phyloP scores from a whole-genome alignment of 2,329 filamentous ascomycete species.

The Exophiala bonariae region DNA sequence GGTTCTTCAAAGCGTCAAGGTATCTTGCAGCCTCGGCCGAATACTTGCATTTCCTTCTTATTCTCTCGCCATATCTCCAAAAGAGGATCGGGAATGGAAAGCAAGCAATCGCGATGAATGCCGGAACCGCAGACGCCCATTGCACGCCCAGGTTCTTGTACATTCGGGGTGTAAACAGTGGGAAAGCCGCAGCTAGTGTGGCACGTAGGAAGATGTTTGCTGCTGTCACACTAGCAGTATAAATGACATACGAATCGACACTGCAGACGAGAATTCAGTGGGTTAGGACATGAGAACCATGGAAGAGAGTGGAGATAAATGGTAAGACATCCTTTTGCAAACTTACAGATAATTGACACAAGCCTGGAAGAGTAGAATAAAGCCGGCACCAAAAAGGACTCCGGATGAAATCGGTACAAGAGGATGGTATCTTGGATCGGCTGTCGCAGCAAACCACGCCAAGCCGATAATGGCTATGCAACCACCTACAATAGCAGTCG shows the following conservation, averaged over 20 bases:
- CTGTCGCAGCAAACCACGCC: slow-evolving; percentile 63
- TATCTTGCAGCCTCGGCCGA: slow-evolving; percentile 18
- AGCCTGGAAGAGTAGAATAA: slow-evolving; percentile 39
- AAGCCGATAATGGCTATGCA: slow-evolving; percentile 56
- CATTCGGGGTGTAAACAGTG: slow-evolving; percentile 48
- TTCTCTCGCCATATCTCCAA: slow-evolving; percentile 22
- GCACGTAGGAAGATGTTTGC: slow-evolving; percentile 49
- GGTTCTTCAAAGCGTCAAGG: slow-evolving; percentile 17
- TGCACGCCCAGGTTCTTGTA: slow-evolving; percentile 46
- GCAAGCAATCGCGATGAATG: slow-evolving; percentile 45
- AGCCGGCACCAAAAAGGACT: slow-evolving; percentile 41
- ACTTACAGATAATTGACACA: slow-evolving; percentile 39
- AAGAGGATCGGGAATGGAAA: slow-evolving; percentile 41
- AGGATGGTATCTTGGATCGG: slow-evolving; percentile 41
- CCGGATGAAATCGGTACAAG: slow-evolving; percentile 37
- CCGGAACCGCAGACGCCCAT: slow-evolving; percentile 48
- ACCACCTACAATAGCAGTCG: slow-evolving; percentile 50
- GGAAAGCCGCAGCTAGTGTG: slow-evolving; percentile 48
- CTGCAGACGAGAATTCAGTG: slow-evolving; percentile 1
- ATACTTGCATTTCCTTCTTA: slow-evolving; percentile 21
- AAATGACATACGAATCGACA: slow-evolving; percentile 45
- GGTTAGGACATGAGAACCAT: background rate
- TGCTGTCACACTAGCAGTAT: slow-evolving; percentile 42
- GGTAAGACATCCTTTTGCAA: background rate
- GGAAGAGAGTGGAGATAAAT: too few relatives aligned